These are phyloP conservation scores for Xylaria curta DNA, from an alignment of 495 filamentous ascomycete species.

Conservation along the genomic window DNA sequence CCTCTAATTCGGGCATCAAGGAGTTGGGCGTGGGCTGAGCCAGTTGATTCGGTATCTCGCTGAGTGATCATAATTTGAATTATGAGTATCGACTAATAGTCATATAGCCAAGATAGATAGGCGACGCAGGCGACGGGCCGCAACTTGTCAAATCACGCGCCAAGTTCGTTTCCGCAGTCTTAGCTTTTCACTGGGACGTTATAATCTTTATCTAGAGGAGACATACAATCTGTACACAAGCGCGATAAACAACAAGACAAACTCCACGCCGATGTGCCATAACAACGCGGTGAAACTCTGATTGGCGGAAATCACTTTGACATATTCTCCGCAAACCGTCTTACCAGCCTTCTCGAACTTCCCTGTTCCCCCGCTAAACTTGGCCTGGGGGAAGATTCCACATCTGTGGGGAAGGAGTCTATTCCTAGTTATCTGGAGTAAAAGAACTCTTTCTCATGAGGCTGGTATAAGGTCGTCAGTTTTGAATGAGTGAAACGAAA, in stretches of 20 bases:
- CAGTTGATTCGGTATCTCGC: not conserved
- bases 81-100: not conserved
- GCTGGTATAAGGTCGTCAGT: too few species aligned
- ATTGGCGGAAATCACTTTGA: slow-evolving; percentile 12
- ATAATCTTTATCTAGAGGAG: not conserved
- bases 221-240: too few species aligned
- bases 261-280: not conserved
- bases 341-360: slow-evolving; percentile 19
- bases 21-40: too few species aligned
- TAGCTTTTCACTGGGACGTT: not conserved
- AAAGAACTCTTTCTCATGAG: not conserved
- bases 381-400: slow-evolving; percentile 15
- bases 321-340: slow-evolving; percentile 21
- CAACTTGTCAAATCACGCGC: not conserved
- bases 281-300: not conserved
- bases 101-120: not conserved
- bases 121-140: not conserved
- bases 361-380: slow-evolving; percentile 15
- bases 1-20: too few species aligned
- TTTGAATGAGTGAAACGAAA: not conserved
- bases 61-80: not conserved
- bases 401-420: slow-evolving; percentile 15
- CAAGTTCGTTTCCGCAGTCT: not conserved
- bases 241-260: not conserved
- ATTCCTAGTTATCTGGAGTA: not conserved